These are phyloP conservation scores for Sphaerulina musiva DNA, from an alignment of 2,329 filamentous ascomycete species.

Conservation along the genomic window DNA sequence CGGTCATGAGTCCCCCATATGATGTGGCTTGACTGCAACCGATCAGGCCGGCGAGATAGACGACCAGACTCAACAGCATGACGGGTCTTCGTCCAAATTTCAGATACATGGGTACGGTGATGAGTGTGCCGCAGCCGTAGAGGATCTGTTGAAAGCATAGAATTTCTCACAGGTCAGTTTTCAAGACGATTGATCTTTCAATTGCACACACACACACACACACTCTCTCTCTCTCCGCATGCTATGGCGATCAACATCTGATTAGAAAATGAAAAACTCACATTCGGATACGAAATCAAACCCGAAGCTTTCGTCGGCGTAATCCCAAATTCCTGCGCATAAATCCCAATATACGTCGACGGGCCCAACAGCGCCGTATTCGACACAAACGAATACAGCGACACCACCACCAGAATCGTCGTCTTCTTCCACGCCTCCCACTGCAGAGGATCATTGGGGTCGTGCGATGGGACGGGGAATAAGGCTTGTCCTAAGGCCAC, in stretches of 20 bases:
- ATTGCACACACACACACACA: too few species aligned
- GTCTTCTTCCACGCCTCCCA: conserved; percentile 53
- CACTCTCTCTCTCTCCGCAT: too few species aligned
- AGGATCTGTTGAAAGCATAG: conserved; percentile 34
- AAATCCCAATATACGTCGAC: conserved; percentile 53
- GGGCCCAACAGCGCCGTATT: conserved; percentile 52
- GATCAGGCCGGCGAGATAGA: conserved; percentile 40
- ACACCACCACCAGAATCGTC: conserved; percentile 50
- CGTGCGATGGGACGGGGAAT: conserved; percentile 54
- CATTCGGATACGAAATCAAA: conserved; percentile 54
- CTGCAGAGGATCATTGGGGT: conserved; percentile 53
- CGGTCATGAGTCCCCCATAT: conserved; percentile 40
- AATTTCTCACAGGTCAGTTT: background rate
- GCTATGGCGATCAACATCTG: too few species aligned
- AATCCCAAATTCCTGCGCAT: conserved; percentile 48
- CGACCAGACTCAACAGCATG: conserved; percentile 38
- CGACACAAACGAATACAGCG: conserved; percentile 53
- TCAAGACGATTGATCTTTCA: too few species aligned
- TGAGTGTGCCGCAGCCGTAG: conserved; percentile 52
- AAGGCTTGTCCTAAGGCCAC: conserved; percentile 55
- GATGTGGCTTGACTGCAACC: conserved; percentile 38
- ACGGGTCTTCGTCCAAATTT: conserved; percentile 43
- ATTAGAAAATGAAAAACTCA: background rate
- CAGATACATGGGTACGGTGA: conserved; percentile 54
- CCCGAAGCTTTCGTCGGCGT: conserved; percentile 48